Evolutionary conservation across 257 asterid species (phyloP).

Genomic region (Perilla frutescens): DNA sequence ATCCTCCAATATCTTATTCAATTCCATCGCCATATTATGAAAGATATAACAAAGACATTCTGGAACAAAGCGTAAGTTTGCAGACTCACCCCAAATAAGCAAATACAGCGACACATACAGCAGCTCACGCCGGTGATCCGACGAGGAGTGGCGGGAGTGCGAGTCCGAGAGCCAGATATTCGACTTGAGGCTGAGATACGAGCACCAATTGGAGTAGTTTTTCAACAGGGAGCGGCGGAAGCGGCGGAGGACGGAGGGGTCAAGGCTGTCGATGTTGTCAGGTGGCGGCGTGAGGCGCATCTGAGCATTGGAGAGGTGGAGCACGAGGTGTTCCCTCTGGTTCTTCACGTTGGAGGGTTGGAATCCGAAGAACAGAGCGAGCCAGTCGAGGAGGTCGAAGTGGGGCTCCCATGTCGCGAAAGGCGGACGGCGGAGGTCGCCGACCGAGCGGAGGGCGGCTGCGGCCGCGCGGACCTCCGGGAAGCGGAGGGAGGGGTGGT

Average conservation of each 20-base stretch:
- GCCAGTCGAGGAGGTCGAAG: conserved; percentile 92
- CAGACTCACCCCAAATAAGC: conserved; percentile 97
- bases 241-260: conserved; percentile 79
- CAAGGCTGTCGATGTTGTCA: conserved; percentile 84
- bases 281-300: conserved; percentile 97
- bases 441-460: conserved; percentile 77
- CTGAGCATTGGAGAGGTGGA: conserved; percentile 92
- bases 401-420: conserved; percentile 70
- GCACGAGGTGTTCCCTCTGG: conserved; percentile 90
- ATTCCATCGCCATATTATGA: conserved; percentile 93
- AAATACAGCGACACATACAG: conserved; percentile 80
- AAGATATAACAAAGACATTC: conserved; percentile 84
- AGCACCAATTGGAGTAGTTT: conserved; percentile 90
- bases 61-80: conserved; percentile 88
- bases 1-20: conserved; percentile 91
- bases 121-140: conserved; percentile 87
- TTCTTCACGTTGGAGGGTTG: conserved; percentile 79
- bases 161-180: conserved; percentile 80
- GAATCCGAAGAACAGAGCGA: conserved; percentile 84
- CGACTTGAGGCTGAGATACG: conserved; percentile 74
- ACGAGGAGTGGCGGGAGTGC: conserved; percentile 51
- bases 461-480: conserved; percentile 97
- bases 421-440: conserved; percentile 89
- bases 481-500: conserved; percentile 92
- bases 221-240: conserved; percentile 72